phyloP scores from a whole-genome alignment of 2,329 filamentous ascomycete genomes.

The Cercospora sojina region DNA sequence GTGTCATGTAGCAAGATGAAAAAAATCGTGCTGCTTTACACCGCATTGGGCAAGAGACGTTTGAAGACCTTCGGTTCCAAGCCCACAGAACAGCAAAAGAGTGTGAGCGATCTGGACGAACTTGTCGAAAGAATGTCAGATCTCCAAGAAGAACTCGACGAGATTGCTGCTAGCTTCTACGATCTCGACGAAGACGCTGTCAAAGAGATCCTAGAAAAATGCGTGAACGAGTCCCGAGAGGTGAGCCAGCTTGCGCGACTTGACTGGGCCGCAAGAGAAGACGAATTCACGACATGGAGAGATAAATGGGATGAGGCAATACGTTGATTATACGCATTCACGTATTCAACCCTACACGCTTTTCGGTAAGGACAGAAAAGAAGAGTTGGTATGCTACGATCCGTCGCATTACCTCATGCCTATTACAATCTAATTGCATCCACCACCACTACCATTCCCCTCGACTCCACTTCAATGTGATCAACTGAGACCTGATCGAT shows the following conservation, averaged over 20 bases:
- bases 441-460: background rate
- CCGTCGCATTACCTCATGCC: background rate
- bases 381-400: constrained; percentile 6
- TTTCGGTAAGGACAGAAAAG: constrained; percentile 10
- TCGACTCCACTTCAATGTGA: background rate
- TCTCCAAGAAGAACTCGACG: constrained; percentile 67
- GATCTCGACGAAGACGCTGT: constrained; percentile 61
- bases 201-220: constrained; percentile 58
- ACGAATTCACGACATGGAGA: constrained; percentile 80
- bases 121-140: constrained; percentile 57
- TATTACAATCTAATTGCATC: background rate
- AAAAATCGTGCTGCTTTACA: constrained; percentile 66
- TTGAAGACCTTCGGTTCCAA: constrained; percentile 49
- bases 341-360: background rate
- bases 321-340: constrained; percentile 23
- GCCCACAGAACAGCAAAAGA: constrained; percentile 18
- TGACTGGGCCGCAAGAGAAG: constrained; percentile 64
- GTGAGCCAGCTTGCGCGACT: constrained; percentile 57
- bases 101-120: constrained; percentile 51
- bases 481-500: background rate
- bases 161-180: constrained; percentile 72
- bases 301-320: constrained; percentile 52
- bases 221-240: constrained; percentile 59
- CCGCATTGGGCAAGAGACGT: constrained; percentile 67
- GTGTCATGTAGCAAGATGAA: constrained; percentile 63